Conservation (phyloP, 495 filamentous ascomycete genomes). For the Podospora pseudopauciseta region DNA sequence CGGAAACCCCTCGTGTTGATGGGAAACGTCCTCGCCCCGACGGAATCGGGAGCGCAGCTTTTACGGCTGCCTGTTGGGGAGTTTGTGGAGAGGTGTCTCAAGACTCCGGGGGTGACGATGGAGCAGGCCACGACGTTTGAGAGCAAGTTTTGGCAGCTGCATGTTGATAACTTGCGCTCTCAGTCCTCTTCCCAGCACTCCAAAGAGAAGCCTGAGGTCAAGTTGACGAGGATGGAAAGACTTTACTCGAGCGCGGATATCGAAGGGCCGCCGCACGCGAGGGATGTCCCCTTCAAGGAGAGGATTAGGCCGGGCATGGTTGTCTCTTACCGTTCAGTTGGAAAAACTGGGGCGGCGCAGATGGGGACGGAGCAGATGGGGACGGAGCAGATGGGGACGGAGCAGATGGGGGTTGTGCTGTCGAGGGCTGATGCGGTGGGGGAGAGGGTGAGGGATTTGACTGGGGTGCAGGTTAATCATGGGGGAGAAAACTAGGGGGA, state of each 20-base stretch:
- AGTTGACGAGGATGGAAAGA: conserved; percentile 1
- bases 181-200: not conserved
- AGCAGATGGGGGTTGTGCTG: conserved; percentile 18
- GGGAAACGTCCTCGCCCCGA: conserved; percentile 19
- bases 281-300: conserved; percentile 26
- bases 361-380: conserved; percentile 1
- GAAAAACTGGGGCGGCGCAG: not conserved
- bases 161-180: conserved; percentile 22
- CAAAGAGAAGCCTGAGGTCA: not conserved
- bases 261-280: conserved; percentile 8
- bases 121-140: conserved; percentile 35
- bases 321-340: conserved; percentile 8
- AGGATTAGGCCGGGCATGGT: conserved; percentile 38
- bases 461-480: conserved; percentile 14
- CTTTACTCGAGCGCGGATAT: conserved; percentile 20
- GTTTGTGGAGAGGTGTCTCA: conserved; percentile 23
- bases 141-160: conserved; percentile 34
- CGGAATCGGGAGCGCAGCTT: conserved; percentile 26
- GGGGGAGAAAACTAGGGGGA: not conserved
- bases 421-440: conserved; percentile 18
- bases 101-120: conserved; percentile 17
- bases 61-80: conserved; percentile 23
- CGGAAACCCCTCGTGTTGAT: conserved; percentile 19
- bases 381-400: not conserved
- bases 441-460: conserved; percentile 19